Evolutionary conservation across 805 yeast species (phyloP).

Genomic region (Metschnikowia borealis): DNA sequence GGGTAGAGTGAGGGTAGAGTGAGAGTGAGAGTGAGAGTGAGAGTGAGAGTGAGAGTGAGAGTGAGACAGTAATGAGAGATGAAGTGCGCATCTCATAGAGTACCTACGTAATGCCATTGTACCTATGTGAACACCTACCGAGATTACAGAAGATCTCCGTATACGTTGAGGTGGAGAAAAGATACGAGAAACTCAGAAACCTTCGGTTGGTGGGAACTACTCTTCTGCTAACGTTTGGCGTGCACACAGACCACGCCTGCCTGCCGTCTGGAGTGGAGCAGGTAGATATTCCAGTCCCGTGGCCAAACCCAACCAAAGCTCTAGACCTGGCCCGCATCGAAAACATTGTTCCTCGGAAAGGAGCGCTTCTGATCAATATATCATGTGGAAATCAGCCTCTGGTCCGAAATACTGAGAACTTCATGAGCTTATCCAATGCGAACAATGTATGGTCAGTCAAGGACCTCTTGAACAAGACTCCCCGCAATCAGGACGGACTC

Average conservation of each 20-base stretch:
- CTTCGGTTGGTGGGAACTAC: not conserved
- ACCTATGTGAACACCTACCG: conserved; percentile 16
- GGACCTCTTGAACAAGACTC: conserved; percentile 35
- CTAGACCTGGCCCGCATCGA: not conserved
- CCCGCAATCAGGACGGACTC: conserved; percentile 17
- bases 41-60: too few species aligned
- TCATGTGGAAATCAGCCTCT: not conserved
- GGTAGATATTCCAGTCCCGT: not conserved
- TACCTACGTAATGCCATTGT: conserved; percentile 6
- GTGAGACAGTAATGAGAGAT: too few species aligned
- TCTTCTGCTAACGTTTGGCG: not conserved
- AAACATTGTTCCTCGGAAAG: not conserved
- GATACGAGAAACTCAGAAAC: not conserved
- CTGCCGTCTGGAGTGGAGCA: not conserved
- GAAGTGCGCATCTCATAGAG: not conserved
- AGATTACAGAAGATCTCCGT: conserved; percentile 15
- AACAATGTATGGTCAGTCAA: conserved; percentile 38
- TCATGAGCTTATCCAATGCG: conserved; percentile 12
- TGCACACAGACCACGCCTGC: not conserved
- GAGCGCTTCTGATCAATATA: not conserved
- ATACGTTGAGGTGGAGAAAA: not conserved
- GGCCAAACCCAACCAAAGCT: not conserved
- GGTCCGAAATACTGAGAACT: not conserved
- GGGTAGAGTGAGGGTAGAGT: too few species aligned
- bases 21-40: too few species aligned